Evolutionary conservation across 2,329 filamentous ascomycete genomes (phyloP), one percentile per base, ranked within the genome.

Genomic region (Albifimbria verrucaria): DNA sequence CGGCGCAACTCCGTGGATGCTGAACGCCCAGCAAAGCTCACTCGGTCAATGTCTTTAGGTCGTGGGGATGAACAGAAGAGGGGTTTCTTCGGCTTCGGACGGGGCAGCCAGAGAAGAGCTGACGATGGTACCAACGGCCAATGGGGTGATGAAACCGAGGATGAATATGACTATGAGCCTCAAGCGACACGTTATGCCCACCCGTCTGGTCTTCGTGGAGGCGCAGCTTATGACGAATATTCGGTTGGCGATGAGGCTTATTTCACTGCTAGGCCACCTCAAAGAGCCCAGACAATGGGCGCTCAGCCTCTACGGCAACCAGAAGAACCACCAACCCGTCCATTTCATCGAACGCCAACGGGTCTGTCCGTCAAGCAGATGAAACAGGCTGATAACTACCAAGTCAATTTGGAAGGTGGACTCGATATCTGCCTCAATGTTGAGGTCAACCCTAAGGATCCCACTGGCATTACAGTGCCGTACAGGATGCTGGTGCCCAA

Each of bases 381-480:
- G 59, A 79, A 77, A 61, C 79, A 80, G 56, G 68, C 76, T 2
- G 76, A 79, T 41, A 75, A 76, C 18, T 76, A 77, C 43, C 78
- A 82, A 10, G 82, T 97, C 54, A 85, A 96, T 65, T 77, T 97
- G 0, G 84, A 94, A 65, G 88, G 88, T 25, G 92, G 91, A 0
- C 76, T 99, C 10, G 92, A 97, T 59, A 87, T 99, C 32, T 89
- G 85, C 49, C 72, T 99, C 43, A 96, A 97, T 62, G 85, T 96
- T 57, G 94, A 99, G 72, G 85, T 97, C 56, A 92, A 88, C 62
- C 82, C 89, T 44, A 85, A 84, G 57, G 92, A 99, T 62, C 93
- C 94, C 1, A 81, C 89, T 0, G 95, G 94, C 15, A 91, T 90
- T 58, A 99, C 94, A 1, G 83, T 85, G 49, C 90, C 92, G 9